phyloP scores from a whole-genome alignment of 129 eudicot species.

The Tanacetum coccineum region DNA sequence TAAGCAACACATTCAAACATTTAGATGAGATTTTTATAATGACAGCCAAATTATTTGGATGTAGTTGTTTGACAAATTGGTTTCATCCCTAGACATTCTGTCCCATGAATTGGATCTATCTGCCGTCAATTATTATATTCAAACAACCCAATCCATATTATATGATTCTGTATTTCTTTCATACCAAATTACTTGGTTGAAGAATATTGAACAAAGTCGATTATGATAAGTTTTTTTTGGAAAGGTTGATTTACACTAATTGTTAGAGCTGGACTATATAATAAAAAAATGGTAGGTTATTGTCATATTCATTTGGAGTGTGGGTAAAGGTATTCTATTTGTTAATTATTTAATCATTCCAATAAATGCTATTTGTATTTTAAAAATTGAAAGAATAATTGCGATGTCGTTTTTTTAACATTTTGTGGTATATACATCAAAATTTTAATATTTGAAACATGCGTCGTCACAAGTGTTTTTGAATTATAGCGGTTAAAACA shows the following conservation, averaged over 20 bases:
- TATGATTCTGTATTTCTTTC: neutral
- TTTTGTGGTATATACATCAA: constrained; percentile 19
- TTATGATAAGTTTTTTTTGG: neutral
- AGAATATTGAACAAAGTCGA: neutral
- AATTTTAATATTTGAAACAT: constrained; percentile 16
- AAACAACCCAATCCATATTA: neutral
- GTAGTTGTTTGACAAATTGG: constrained; percentile 31
- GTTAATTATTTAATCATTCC: constrained; percentile 23
- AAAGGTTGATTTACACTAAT: constrained; percentile 3
- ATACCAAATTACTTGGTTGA: neutral
- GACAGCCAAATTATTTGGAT: constrained; percentile 10
- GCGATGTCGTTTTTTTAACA: constrained; percentile 18
- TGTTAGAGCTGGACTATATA: constrained; percentile 6
- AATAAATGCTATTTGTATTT: constrained; percentile 8
- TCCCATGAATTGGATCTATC: constrained; percentile 31
- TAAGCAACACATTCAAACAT: constrained; percentile 14
- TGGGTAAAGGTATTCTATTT: constrained; percentile 29
- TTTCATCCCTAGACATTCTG: constrained; percentile 27
- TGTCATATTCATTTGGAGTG: constrained; percentile 38
- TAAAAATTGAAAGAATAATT: constrained; percentile 22
- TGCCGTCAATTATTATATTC: constrained; percentile 23
- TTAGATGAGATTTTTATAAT: constrained; percentile 2
- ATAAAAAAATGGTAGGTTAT: constrained; percentile 18
- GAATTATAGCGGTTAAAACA: neutral
- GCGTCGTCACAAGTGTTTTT: constrained; percentile 2